These are phyloP conservation scores for Suhomyces pyralidae DNA, from an alignment of 805 yeast species.

Conservation along the genomic window DNA sequence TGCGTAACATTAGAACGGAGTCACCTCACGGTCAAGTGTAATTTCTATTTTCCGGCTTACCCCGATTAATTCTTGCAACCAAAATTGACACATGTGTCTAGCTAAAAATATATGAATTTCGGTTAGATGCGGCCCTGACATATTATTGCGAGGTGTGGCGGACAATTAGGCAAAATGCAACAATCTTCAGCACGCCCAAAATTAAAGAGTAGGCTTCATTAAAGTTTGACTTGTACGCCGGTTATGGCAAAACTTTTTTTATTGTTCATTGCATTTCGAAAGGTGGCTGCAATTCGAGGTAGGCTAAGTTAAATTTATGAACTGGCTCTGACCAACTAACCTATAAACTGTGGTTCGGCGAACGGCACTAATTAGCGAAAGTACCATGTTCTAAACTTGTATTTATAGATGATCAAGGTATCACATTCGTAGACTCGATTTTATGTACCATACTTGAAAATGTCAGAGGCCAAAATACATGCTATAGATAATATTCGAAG, in stretches of 20 bases:
- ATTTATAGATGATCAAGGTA: background rate
- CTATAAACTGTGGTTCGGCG: background rate
- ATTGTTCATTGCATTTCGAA: background rate
- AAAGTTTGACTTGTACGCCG: background rate
- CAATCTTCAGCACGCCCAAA: background rate
- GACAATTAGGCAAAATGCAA: background rate
- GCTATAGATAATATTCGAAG: background rate
- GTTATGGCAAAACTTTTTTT: background rate
- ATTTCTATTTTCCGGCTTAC: background rate
- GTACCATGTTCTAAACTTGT: background rate
- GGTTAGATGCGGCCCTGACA: background rate
- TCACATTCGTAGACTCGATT: background rate
- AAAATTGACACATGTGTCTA: background rate
- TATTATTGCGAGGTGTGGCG: constrained; percentile 1
- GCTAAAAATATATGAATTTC: background rate
- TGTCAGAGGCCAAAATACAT: background rate
- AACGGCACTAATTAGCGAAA: background rate
- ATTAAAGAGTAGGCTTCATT: background rate
- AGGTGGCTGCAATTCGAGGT: background rate
- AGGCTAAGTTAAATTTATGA: background rate
- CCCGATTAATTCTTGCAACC: background rate
- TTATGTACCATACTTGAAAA: background rate
- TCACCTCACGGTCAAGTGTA: too few species aligned
- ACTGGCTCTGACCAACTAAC: background rate
- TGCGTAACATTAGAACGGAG: background rate